Conservation (phyloP, 176 grass and related monocot genomes). For the Coix lacrymajobi region DNA sequence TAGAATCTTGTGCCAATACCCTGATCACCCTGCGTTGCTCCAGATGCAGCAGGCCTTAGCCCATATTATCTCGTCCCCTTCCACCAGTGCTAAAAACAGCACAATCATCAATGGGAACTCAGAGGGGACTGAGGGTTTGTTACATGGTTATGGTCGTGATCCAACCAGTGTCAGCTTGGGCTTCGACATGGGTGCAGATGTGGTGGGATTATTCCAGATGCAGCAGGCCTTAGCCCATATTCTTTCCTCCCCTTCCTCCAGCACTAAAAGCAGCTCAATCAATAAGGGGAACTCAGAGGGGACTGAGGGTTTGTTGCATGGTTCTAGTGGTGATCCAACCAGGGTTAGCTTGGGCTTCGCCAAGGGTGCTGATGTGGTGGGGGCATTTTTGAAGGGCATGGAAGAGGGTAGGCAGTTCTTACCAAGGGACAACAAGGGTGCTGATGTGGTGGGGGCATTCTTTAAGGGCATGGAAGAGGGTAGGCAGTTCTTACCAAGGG, state of each 20-base stretch:
- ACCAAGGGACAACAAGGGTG: slow-evolving; percentile 26
- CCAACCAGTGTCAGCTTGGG: background rate
- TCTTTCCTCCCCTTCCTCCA: background rate
- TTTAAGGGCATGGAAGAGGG: slow-evolving; percentile 52
- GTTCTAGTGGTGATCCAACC: slow-evolving; percentile 12
- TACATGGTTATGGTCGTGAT: slow-evolving; percentile 13
- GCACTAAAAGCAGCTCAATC: background rate
- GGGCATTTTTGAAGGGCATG: slow-evolving; percentile 36
- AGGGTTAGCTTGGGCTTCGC: background rate
- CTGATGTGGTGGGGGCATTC: slow-evolving; percentile 12
- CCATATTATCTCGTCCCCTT: slow-evolving; percentile 11
- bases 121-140: background rate
- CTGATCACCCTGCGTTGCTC: slow-evolving; percentile 23
- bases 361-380: background rate
- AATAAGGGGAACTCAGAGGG: background rate
- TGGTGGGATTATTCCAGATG: background rate
- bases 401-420: slow-evolving; percentile 59
- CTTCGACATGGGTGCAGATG: slow-evolving; percentile 19
- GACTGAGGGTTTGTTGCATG: background rate
- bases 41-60: slow-evolving; percentile 31
- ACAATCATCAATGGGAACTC: background rate
- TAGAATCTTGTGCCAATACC: slow-evolving; percentile 5
- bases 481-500: slow-evolving; percentile 46
- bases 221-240: slow-evolving; percentile 18
- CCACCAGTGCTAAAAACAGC: background rate